These are phyloP conservation scores for Cetraspora pellucida DNA, from an alignment of 192 early-diverging fungal genomes.

Conservation along the genomic window DNA sequence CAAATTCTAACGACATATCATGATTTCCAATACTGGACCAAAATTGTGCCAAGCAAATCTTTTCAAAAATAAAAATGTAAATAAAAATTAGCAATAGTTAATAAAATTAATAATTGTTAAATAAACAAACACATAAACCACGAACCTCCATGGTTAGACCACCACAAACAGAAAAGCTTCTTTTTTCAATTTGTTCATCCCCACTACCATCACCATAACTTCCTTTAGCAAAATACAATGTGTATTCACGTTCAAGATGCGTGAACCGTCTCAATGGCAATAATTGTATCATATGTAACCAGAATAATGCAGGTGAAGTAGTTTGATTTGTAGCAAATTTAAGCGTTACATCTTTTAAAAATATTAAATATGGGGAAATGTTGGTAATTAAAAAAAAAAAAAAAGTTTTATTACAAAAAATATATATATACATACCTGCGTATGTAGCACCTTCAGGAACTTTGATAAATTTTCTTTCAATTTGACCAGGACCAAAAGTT, in stretches of 20 bases:
- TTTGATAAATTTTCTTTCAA: slow-evolving; percentile 77
- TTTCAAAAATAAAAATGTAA: slow-evolving; percentile 28
- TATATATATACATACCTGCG: slow-evolving; percentile 47
- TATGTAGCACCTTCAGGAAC: slow-evolving; percentile 86
- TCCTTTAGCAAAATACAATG: too few species aligned
- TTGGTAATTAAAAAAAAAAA: not conserved
- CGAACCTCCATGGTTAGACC: too few species aligned
- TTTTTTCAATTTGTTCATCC: too few species aligned
- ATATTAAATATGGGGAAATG: not conserved
- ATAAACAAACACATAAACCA: too few species aligned
- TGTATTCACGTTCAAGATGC: too few species aligned
- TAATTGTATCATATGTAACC: slow-evolving; percentile 75
- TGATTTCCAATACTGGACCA: slow-evolving; percentile 82
- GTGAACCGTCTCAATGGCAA: slow-evolving; percentile 34
- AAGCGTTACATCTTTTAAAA: slow-evolving; percentile 39
- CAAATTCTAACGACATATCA: slow-evolving; percentile 65
- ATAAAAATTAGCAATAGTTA: too few species aligned
- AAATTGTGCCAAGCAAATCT: slow-evolving; percentile 84
- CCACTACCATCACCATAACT: too few species aligned
- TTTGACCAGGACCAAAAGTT: slow-evolving; percentile 72
- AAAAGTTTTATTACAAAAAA: not conserved
- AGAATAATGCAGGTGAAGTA: slow-evolving; percentile 64
- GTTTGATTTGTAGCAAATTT: slow-evolving; percentile 40
- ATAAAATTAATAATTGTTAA: too few species aligned
- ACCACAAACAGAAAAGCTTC: slow-evolving; percentile 31